phyloP scores from a whole-genome alignment of 2,329 filamentous ascomycete species.

The Lasiodiplodia sp. region DNA sequence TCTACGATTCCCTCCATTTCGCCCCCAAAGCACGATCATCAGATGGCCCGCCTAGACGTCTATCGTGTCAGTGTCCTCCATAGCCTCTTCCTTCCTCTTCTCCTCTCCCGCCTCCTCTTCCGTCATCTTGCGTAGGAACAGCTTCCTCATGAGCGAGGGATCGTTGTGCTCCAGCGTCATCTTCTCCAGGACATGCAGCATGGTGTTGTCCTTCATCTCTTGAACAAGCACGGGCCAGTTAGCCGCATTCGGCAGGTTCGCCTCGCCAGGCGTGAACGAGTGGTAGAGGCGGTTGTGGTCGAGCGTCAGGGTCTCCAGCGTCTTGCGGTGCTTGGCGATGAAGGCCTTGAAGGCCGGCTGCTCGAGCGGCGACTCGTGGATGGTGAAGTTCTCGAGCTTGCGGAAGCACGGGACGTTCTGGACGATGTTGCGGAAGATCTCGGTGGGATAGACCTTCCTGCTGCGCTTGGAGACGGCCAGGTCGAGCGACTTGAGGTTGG shows the following conservation, averaged over 20 bases:
- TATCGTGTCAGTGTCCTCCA: background rate
- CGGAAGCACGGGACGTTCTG: background rate
- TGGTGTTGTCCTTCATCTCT: background rate
- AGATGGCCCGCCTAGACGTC: background rate
- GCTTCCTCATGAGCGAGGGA: background rate
- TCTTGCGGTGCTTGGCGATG: background rate
- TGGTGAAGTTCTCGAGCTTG: background rate
- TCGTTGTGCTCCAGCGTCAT: background rate
- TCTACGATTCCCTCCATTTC: background rate
- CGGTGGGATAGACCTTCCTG: background rate
- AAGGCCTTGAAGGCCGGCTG: background rate
- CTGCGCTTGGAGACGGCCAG: constrained; percentile 1
- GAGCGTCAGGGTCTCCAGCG: background rate
- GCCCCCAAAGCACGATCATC: background rate
- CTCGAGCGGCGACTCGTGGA: background rate
- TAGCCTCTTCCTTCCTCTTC: background rate
- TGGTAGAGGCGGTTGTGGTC: background rate
- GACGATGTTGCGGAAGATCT: background rate
- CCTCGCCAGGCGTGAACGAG: background rate
- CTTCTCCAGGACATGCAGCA: background rate
- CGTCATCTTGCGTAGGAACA: background rate
- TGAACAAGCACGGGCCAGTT: background rate
- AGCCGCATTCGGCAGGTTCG: background rate
- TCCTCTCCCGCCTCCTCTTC: background rate
- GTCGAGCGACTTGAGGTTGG: background rate